A percentile compares a stretch with the other conserved stretches of the same genome.
Conservation (phyloP, 148 eudicot genomes). For the Heliamphora exappendiculata region DNA sequence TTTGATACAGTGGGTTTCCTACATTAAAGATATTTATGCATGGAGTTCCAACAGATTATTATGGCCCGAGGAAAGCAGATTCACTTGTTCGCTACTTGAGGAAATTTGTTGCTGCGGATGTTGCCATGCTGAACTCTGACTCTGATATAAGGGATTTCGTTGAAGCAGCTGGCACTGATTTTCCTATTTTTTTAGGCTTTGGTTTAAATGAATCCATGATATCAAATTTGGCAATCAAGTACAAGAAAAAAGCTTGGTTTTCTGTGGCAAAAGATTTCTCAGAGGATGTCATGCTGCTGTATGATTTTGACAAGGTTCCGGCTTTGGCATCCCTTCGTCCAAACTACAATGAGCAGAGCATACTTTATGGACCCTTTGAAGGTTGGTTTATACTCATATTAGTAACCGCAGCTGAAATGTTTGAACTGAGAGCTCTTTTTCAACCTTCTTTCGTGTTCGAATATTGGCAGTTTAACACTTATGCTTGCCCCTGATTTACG, state of each 20-base stretch:
- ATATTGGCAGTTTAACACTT: neutral
- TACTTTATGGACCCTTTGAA: constrained; percentile 93
- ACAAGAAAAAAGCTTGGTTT: constrained; percentile 96
- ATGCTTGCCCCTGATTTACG: neutral
- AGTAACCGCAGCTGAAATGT: neutral
- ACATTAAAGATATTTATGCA: constrained; percentile 80
- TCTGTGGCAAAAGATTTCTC: constrained; percentile 86
- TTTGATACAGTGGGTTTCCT: constrained; percentile 81
- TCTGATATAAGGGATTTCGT: constrained; percentile 57
- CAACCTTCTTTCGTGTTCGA: neutral
- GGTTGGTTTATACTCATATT: constrained; percentile 37
- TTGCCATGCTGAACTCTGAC: constrained; percentile 64
- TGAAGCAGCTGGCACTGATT: constrained; percentile 62
- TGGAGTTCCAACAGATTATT: constrained; percentile 80
- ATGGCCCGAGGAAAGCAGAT: constrained; percentile 77
- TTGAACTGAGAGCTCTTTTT: constrained; percentile 1
- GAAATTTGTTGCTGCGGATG: constrained; percentile 92
- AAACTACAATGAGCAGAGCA: constrained; percentile 53
- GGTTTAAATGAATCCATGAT: constrained; percentile 74
- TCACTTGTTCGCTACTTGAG: constrained; percentile 59
- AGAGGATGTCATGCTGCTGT: constrained; percentile 57
- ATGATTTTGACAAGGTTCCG: constrained; percentile 90
- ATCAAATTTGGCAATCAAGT: constrained; percentile 56
- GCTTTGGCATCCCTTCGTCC: constrained; percentile 79
- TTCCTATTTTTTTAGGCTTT: constrained; percentile 84